Conservation (phyloP, 306 rosid genomes). For the Malus fusca region DNA sequence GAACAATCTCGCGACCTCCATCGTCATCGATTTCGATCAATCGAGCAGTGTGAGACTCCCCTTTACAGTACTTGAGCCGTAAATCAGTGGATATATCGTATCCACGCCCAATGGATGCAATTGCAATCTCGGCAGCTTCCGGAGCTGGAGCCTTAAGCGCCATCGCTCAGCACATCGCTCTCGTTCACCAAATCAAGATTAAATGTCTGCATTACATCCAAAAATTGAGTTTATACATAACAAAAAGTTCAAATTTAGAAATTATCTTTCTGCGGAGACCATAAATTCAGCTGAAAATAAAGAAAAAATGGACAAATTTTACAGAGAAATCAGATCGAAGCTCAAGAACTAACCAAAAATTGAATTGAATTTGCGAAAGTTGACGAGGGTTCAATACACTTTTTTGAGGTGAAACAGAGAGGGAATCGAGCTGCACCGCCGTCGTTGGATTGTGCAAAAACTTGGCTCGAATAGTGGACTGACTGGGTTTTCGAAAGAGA, state of each 20-base stretch:
- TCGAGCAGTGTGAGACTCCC: slow-evolving; percentile 43
- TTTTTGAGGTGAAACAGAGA: background rate
- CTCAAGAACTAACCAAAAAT: background rate
- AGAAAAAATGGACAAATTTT: background rate
- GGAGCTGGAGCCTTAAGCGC: slow-evolving; percentile 62
- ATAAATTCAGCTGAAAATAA: slow-evolving; percentile 8
- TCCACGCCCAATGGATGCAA: slow-evolving; percentile 84
- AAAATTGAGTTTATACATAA: background rate
- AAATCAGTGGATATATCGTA: slow-evolving; percentile 71
- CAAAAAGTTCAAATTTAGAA: background rate
- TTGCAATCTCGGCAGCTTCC: slow-evolving; percentile 74
- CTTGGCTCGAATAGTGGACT: slow-evolving; percentile 18
- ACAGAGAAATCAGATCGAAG: background rate
- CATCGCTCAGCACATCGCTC: slow-evolving; percentile 60
- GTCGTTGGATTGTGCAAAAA: slow-evolving; percentile 11
- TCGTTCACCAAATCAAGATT: slow-evolving; percentile 30
- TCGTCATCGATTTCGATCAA: slow-evolving; percentile 69
- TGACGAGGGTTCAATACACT: background rate
- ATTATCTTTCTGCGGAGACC: background rate
- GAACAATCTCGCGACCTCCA: slow-evolving; percentile 55
- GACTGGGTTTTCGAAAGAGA: slow-evolving; percentile 5
- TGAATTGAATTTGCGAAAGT: background rate
- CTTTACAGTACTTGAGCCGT: slow-evolving; percentile 85
- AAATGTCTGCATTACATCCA: slow-evolving; percentile 1
- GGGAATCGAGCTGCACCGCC: background rate